Base-by-base conservation (phyloP, 176 grass and related monocot species). In the Oryza officinalis region DNA sequence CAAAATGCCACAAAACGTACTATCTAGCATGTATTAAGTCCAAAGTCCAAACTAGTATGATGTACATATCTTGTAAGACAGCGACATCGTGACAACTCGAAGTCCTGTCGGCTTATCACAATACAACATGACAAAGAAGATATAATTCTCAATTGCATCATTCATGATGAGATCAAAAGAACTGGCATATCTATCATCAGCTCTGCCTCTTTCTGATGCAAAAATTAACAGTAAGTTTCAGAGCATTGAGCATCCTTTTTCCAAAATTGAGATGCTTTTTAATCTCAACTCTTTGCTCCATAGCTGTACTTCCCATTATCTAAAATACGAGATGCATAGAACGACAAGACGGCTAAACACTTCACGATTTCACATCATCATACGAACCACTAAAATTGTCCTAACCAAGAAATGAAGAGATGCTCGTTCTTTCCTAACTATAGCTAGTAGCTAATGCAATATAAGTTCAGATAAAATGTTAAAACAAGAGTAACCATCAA, bases 1-100 rank as follows among this genome's bases (percentile, higher is more conserved):
- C 49, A 69, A 28, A 40, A 52, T 70, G 75, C 22, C 33, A 86
- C 63, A 27, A 63, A 68, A 23, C 54, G 26, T 26, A 45, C 67
- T 7, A 33, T 25, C 17, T 18, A 45, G 23, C 18, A 25, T 49
- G 41, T 46, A 75, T 11, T n/a, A 14, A 60, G 26, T 25, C 45
- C 26, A 18, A 14, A 60, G 26, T 25, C 61, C 26, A 25, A 81
- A 27, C 27, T 12, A 78, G 57, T 41, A 23, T 13, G 45, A 32
- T 40, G 26, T 64, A 65, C 45, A 12, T 20, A 60, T 73, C 60
- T 57, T 4, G 27, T n/a, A 1, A 23, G 74, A 83, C 5, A 52
- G 74, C 0, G 57, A 88, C 57, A 1, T 37, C 11, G 12, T 0
- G 71, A 2, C 71, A 33, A 76, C 85, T 44, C 63, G 27, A 79